phyloP scores from a whole-genome alignment of 768 basidiomycete species.

The Scleroderma citrinum region DNA sequence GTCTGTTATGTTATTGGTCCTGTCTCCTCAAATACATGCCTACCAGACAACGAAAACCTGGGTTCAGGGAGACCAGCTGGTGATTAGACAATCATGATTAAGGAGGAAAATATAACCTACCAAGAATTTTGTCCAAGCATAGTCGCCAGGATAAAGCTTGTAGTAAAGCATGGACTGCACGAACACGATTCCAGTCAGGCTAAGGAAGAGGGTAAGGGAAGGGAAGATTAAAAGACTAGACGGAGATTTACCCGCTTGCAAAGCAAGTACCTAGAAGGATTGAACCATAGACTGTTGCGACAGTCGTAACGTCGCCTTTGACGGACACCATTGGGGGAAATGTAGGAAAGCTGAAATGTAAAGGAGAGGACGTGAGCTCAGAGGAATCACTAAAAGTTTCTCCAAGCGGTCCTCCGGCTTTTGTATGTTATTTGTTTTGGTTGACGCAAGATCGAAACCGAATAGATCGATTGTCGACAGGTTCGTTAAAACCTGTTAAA shows the following conservation, averaged over 20 bases:
- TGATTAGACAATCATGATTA: background rate
- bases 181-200: constrained; percentile 27
- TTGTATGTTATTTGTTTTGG: constrained; percentile 31
- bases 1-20: background rate
- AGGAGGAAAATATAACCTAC: constrained; percentile 5
- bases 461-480: constrained; percentile 8
- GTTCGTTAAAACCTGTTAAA: constrained; percentile 15
- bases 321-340: constrained; percentile 11
- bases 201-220: constrained; percentile 7
- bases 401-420: constrained; percentile 6
- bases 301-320: constrained; percentile 25
- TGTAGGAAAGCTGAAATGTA: constrained; percentile 1
- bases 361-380: constrained; percentile 28
- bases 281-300: constrained; percentile 27
- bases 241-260: constrained; percentile 18
- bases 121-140: constrained; percentile 21
- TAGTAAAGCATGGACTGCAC: constrained; percentile 27
- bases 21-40: background rate
- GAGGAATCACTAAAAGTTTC: constrained; percentile 16
- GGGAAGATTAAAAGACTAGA: background rate
- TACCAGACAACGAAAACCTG: constrained; percentile 25
- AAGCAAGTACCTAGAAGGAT: constrained; percentile 28
- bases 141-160: constrained; percentile 27
- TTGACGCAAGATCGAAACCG: constrained; percentile 21
- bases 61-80: background rate